These are phyloP conservation scores for Tephrocybe sp. DNA, from an alignment of 768 basidiomycete species.

Conservation along the genomic window DNA sequence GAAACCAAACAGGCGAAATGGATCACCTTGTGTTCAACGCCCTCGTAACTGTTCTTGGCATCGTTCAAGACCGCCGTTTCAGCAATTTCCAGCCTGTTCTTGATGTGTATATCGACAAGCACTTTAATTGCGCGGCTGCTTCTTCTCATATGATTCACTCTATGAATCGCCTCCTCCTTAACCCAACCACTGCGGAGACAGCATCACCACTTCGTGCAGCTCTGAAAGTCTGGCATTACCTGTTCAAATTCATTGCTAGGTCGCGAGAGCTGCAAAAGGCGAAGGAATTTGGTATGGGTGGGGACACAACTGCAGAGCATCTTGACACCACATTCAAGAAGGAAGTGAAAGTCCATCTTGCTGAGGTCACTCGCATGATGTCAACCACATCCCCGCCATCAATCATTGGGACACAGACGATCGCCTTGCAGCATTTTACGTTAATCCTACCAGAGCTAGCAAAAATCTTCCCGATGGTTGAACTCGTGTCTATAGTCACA, in stretches of 20 bases:
- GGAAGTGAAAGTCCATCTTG: slow-evolving; percentile 74
- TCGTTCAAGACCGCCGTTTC: slow-evolving; percentile 92
- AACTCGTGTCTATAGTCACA: slow-evolving; percentile 84
- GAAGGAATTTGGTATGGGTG: slow-evolving; percentile 75
- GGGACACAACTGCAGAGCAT: slow-evolving; percentile 82
- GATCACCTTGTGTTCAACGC: slow-evolving; percentile 88
- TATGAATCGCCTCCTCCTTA: slow-evolving; percentile 77
- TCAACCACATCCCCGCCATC: slow-evolving; percentile 68
- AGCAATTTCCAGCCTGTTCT: slow-evolving; percentile 92
- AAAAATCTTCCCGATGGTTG: slow-evolving; percentile 75
- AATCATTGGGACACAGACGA: slow-evolving; percentile 95
- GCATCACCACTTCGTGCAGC: slow-evolving; percentile 83
- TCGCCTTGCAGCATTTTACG: slow-evolving; percentile 90
- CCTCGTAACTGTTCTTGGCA: slow-evolving; percentile 86
- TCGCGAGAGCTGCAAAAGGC: slow-evolving; percentile 84
- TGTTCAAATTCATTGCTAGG: slow-evolving; percentile 93
- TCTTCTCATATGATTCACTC: slow-evolving; percentile 83
- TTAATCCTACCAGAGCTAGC: slow-evolving; percentile 86
- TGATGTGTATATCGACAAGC: slow-evolving; percentile 88
- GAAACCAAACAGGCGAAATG: slow-evolving; percentile 74
- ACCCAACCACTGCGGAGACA: slow-evolving; percentile 68
- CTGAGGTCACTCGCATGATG: slow-evolving; percentile 89
- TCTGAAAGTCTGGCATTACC: slow-evolving; percentile 94
- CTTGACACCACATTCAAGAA: slow-evolving; percentile 82
- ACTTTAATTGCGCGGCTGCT: slow-evolving; percentile 79